Percentiles rank a stretch among this genome's conserved stretches.
Evolutionary conservation across 208 protist genomes (phyloP).

Genomic region (Trypanosoma lewisi): DNA sequence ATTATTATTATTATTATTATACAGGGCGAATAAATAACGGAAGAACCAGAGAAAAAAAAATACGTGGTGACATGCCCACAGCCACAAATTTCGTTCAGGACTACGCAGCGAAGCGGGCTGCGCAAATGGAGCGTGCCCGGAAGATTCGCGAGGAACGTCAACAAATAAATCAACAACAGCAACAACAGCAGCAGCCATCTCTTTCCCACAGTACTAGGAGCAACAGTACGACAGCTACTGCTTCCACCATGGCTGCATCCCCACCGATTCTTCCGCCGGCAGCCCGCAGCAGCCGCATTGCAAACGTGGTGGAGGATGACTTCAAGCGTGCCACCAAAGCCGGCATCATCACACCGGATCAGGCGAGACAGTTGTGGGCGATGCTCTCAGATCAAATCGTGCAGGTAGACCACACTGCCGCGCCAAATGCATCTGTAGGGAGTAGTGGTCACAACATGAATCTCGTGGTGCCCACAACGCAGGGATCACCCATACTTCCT

Average conservation of each 20-base stretch:
- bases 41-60: constrained; percentile 10
- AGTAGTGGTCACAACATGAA: neutral
- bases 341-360: constrained; percentile 81
- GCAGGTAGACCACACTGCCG: constrained; percentile 35
- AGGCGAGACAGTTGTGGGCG: constrained; percentile 82
- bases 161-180: constrained; percentile 15
- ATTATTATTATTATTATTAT: constrained; percentile 2
- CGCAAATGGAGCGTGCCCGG: constrained; percentile 75
- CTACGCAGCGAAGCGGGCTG: constrained; percentile 83
- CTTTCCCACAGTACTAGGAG: neutral
- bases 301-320: constrained; percentile 69
- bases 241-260: neutral
- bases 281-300: constrained; percentile 24
- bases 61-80: constrained; percentile 29
- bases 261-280: constrained; percentile 2
- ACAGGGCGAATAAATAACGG: no score
- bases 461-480: constrained; percentile 3
- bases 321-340: constrained; percentile 70
- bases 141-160: constrained; percentile 72
- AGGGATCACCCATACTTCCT: neutral
- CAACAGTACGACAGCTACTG: constrained; percentile 1
- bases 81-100: constrained; percentile 82
- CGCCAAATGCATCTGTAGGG: neutral
- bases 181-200: constrained; percentile 14
- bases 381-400: constrained; percentile 84